Conservation (phyloP, 495 filamentous ascomycete genomes). For the Talaromyces adpressus region DNA sequence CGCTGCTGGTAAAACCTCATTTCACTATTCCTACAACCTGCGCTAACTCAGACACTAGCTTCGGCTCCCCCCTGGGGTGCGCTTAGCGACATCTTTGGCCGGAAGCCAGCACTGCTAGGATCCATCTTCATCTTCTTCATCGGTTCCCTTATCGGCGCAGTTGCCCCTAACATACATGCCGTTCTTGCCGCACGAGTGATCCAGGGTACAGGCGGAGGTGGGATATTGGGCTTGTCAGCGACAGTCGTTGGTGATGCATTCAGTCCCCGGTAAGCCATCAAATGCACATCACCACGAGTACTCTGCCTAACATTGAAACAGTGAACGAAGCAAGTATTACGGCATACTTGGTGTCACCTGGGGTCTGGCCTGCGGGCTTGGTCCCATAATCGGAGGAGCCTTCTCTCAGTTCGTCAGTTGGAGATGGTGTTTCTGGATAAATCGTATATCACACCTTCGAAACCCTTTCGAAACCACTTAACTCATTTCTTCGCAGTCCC, state of each 20-base stretch:
- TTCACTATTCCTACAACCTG: not conserved
- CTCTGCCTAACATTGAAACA: constrained; percentile 13
- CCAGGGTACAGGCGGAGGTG: constrained; percentile 80
- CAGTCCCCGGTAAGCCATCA: constrained; percentile 45
- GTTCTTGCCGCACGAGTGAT: constrained; percentile 67
- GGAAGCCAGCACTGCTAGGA: constrained; percentile 68
- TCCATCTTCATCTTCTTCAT: constrained; percentile 70
- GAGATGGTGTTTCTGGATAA: constrained; percentile 18
- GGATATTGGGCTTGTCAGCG: constrained; percentile 71
- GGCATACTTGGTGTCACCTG: constrained; percentile 61
- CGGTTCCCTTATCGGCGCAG: constrained; percentile 63
- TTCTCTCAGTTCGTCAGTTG: constrained; percentile 49
- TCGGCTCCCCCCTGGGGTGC: constrained; percentile 72
- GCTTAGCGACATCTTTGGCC: constrained; percentile 76
- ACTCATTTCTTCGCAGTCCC: constrained; percentile 36
- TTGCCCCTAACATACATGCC: constrained; percentile 61
- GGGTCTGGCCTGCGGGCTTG: constrained; percentile 68
- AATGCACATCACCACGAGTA: not conserved
- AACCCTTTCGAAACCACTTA: not conserved
- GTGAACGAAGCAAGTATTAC: constrained; percentile 55
- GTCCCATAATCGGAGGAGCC: constrained; percentile 69
- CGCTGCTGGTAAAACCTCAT: constrained; percentile 29
- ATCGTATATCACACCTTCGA: constrained; percentile 12
- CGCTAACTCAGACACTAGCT: constrained; percentile 20
- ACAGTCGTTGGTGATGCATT: constrained; percentile 78